Evolutionary conservation across 1,139 yeast species (phyloP).

Genomic region (Yamadazyma sp.): DNA sequence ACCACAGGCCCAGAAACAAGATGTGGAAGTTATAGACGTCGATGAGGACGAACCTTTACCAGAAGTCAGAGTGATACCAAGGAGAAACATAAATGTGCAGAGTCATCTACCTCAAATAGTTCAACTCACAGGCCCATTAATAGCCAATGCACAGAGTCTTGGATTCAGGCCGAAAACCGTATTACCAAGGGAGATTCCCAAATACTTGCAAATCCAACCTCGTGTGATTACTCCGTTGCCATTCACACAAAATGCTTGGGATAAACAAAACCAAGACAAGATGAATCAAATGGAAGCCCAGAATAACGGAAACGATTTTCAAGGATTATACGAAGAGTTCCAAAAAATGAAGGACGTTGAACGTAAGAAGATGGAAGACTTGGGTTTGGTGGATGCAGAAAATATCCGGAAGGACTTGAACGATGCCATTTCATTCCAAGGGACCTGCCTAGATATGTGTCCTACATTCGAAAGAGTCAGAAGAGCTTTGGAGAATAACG

Average conservation of each 20-base stretch:
- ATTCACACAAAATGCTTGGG: constrained; percentile 42
- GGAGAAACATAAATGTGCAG: constrained; percentile 23
- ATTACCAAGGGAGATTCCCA: constrained; percentile 34
- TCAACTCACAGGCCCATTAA: constrained; percentile 28
- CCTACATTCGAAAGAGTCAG: constrained; percentile 90
- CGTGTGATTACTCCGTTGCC: constrained; percentile 36
- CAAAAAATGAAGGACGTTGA: constrained; percentile 78
- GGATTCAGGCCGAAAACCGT: constrained; percentile 26
- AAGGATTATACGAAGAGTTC: constrained; percentile 50
- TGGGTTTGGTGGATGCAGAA: constrained; percentile 87
- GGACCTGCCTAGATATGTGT: constrained; percentile 93
- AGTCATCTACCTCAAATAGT: constrained; percentile 23
- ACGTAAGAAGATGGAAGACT: constrained; percentile 73
- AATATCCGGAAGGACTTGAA: constrained; percentile 76
- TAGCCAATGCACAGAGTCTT: constrained; percentile 25
- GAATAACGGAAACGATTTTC: constrained; percentile 37
- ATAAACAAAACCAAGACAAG: constrained; percentile 37
- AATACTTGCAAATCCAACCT: constrained; percentile 38
- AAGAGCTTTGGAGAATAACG: constrained; percentile 85
- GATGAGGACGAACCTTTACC: constrained; percentile 17
- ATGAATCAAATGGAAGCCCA: constrained; percentile 37
- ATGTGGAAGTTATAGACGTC: constrained; percentile 4
- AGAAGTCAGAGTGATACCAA: constrained; percentile 21
- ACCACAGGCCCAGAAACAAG: neutral
- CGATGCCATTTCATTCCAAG: constrained; percentile 85